Evolutionary conservation across 805 yeast genomes (phyloP), one percentile per base, ranked within the genome.

Genomic region (Jamesozyma jinghongensis): DNA sequence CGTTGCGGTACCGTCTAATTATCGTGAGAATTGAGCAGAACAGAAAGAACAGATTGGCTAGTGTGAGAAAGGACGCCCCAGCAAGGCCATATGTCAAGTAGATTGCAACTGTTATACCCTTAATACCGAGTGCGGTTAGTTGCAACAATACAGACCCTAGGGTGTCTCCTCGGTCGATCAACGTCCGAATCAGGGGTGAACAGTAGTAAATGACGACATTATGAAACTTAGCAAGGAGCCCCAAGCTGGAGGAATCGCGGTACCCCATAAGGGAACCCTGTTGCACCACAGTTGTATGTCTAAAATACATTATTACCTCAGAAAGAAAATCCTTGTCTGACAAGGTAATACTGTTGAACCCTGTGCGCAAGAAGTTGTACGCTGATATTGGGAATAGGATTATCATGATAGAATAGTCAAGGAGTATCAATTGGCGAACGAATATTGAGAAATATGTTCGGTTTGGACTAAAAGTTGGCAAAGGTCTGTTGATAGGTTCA

Each of bases 351-450:
- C 52, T 46, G 35, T 52, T 50, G 29, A 59, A 54, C 10, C 59
- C 53, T 26, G 56, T 47, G 27, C 52, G 52, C 17, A 61, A 34
- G 3, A 59, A 40, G 39, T 56, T 61, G 49, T 59, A 61, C 3
- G 55, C 38, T 12, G 63, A 53, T 40, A 61, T 52, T 25, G 65
- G 65, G 46, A 61, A 51, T 14, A 59, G 46, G 10, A 61, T 19
- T 8, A 54, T 40, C 39, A 58, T 47, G 10, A 61, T 41, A 13
- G 54, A 42, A 35, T 57, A 54, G 42, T 61, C 64, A 18, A 61
- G 34, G 3, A 57, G 39, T 18, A 61, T 39, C 17, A 61, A 37
- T 26, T 55, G 51, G 27, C 60, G 41, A 12, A 57, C 32, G 18
- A 61, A 36, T 5, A 49, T 38, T 22, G 56, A 44, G 16, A 54